Conservation (phyloP, 352 stramenopile species). For the Globisporangium mamillatum region DNA sequence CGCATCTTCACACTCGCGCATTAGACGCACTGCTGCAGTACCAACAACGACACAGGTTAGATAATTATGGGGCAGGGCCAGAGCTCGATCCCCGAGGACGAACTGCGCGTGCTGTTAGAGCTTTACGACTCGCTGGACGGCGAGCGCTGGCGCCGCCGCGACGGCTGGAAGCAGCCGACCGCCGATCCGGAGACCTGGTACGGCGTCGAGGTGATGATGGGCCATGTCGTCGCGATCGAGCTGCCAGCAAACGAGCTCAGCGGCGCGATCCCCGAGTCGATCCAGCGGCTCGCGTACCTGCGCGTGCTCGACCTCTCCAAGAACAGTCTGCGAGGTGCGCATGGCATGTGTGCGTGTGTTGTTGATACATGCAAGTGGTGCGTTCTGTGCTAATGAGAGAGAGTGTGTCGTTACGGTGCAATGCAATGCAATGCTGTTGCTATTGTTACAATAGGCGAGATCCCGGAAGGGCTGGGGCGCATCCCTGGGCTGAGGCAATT, state of each 20-base stretch:
- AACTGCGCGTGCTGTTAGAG: conserved; percentile 66
- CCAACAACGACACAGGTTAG: not conserved
- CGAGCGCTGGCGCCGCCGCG: conserved; percentile 65
- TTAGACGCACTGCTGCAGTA: not conserved
- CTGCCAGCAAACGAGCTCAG: conserved; percentile 68
- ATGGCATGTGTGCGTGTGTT: not conserved
- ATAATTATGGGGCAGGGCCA: conserved; percentile 68
- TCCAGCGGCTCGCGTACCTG: conserved; percentile 64
- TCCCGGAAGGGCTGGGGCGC: conserved; percentile 49
- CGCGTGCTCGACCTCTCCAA: conserved; percentile 78
- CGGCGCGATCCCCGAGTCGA: conserved; percentile 29
- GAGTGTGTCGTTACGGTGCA: not conserved
- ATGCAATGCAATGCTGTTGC: not conserved
- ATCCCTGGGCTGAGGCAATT: conserved; percentile 53
- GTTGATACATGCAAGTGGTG: not conserved
- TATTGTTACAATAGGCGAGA: conserved; percentile 30
- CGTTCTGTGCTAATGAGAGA: not conserved
- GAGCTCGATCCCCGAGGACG: conserved; percentile 68
- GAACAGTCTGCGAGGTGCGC: conserved; percentile 60
- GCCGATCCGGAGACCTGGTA: conserved; percentile 78
- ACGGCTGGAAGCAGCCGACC: conserved; percentile 75
- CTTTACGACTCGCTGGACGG: conserved; percentile 69
- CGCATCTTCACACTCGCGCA: not conserved
- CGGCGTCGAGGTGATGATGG: conserved; percentile 64
- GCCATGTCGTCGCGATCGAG: conserved; percentile 74